These are phyloP conservation scores for Sonneratia alba DNA, from an alignment of 345 rosid genomes.

Conservation along the genomic window DNA sequence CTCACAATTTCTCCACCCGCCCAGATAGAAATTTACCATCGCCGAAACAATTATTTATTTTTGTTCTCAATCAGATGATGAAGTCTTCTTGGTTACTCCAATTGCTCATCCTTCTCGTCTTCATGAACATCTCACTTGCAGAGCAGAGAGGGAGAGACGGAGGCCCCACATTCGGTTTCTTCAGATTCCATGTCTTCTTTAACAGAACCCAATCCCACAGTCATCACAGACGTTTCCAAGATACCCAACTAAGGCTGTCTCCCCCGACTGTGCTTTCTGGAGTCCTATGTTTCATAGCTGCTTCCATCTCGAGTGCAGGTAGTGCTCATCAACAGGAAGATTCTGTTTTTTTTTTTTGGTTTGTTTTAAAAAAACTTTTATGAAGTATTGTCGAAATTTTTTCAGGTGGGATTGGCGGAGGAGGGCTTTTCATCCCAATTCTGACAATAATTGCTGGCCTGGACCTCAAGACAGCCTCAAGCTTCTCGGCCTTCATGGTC, in stretches of 20 bases:
- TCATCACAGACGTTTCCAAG: slow-evolving; percentile 21
- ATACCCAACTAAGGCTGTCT: slow-evolving; percentile 23
- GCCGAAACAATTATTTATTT: neutral
- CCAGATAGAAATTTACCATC: neutral
- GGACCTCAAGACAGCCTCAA: slow-evolving; percentile 69
- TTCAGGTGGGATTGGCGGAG: slow-evolving; percentile 73
- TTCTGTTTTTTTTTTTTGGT: neutral
- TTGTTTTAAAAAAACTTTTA: neutral
- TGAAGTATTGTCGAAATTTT: neutral
- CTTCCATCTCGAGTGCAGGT: slow-evolving; percentile 77
- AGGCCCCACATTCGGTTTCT: slow-evolving; percentile 13
- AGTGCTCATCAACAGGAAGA: neutral
- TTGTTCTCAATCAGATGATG: neutral
- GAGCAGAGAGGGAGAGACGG: neutral
- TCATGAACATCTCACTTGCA: slow-evolving; percentile 18
- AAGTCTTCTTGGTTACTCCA: slow-evolving; percentile 8
- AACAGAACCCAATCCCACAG: slow-evolving; percentile 24
- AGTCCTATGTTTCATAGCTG: slow-evolving; percentile 51
- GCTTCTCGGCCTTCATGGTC: slow-evolving; percentile 90
- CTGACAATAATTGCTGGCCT: slow-evolving; percentile 56
- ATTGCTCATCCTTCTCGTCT: slow-evolving; percentile 18
- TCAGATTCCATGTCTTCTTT: slow-evolving; percentile 10
- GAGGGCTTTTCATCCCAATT: slow-evolving; percentile 76
- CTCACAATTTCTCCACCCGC: neutral
- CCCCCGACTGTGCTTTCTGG: slow-evolving; percentile 38